Percentiles rank a stretch among this genome's conserved stretches.
phyloP scores from a whole-genome alignment of 139 green algal genomes.

The Spirogloea muscicola region DNA sequence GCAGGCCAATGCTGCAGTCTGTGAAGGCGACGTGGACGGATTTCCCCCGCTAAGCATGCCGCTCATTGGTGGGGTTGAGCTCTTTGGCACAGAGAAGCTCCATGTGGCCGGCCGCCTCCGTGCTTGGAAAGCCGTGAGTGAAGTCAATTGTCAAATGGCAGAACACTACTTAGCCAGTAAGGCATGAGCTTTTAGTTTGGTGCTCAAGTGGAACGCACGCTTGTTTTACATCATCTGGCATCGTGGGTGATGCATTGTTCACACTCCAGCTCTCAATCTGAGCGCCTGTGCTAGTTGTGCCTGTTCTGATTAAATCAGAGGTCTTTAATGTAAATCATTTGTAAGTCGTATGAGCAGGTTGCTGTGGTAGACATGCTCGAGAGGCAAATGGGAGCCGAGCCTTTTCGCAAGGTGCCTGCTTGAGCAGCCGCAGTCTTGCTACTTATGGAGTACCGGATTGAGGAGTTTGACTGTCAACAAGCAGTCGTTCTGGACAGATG shows the following conservation, averaged over 20 bases:
- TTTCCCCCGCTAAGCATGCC: conserved; percentile 7
- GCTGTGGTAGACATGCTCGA: conserved; percentile 62
- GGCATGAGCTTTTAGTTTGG: too few species aligned
- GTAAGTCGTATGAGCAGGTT: conserved; percentile 2
- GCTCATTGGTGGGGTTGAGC: background rate
- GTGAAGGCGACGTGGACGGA: conserved; percentile 30
- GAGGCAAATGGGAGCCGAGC: conserved; percentile 57
- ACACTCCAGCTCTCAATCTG: too few species aligned
- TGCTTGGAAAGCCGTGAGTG: conserved; percentile 20
- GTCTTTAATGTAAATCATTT: background rate
- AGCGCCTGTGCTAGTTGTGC: too few species aligned
- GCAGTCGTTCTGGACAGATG: conserved; percentile 1
- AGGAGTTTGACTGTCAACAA: background rate
- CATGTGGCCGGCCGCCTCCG: background rate
- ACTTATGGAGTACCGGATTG: conserved; percentile 5
- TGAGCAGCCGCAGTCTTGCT: background rate
- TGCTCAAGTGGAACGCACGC: background rate
- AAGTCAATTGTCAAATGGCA: too few species aligned
- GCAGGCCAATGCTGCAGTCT: conserved; percentile 31
- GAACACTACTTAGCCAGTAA: too few species aligned
- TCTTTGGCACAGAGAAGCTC: background rate
- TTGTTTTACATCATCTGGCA: conserved; percentile 2
- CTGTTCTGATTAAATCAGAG: background rate
- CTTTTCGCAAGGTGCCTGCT: conserved; percentile 54
- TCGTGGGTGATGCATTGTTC: too few species aligned